Evolutionary conservation across 1,139 yeast species (phyloP).

Genomic region (Zygosaccharomyces pseudobailii): DNA sequence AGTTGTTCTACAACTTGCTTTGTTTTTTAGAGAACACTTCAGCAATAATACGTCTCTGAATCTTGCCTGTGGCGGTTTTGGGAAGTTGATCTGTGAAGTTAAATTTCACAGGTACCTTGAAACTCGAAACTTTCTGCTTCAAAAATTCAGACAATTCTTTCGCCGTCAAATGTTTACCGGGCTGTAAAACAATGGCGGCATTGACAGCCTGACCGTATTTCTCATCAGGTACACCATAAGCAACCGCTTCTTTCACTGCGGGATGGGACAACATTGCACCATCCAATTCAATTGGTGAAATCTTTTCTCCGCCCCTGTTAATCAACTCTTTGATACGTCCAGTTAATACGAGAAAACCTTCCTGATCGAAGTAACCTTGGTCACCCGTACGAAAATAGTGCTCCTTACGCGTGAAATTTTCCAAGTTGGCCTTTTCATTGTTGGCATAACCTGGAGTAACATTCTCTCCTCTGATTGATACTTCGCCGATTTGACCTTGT

Average conservation of each 20-base stretch:
- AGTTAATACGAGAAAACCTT: slow-evolving; percentile 53
- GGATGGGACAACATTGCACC: slow-evolving; percentile 52
- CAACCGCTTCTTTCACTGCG: slow-evolving; percentile 59
- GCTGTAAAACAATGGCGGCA: slow-evolving; percentile 56
- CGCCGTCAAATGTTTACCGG: slow-evolving; percentile 37
- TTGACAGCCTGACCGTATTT: slow-evolving; percentile 64
- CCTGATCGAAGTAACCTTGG: slow-evolving; percentile 57
- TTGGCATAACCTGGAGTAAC: slow-evolving; percentile 68
- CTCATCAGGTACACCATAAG: slow-evolving; percentile 58
- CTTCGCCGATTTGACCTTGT: slow-evolving; percentile 56
- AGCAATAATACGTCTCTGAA: slow-evolving; percentile 59
- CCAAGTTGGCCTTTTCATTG: slow-evolving; percentile 61
- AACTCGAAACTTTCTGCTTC: slow-evolving; percentile 43
- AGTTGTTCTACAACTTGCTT: slow-evolving; percentile 32
- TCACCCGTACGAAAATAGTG: slow-evolving; percentile 71
- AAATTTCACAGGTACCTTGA: slow-evolving; percentile 53
- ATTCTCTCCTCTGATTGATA: slow-evolving; percentile 57
- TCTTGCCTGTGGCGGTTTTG: slow-evolving; percentile 69
- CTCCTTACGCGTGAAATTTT: slow-evolving; percentile 48
- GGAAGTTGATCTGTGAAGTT: slow-evolving; percentile 59
- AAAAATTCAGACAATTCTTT: slow-evolving; percentile 45
- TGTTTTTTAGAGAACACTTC: slow-evolving; percentile 36
- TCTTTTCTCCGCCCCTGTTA: slow-evolving; percentile 67
- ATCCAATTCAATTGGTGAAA: slow-evolving; percentile 62
- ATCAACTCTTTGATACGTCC: slow-evolving; percentile 66